phyloP scores from a whole-genome alignment of 176 grass and related monocot species.

The Aegilops tauschii region DNA sequence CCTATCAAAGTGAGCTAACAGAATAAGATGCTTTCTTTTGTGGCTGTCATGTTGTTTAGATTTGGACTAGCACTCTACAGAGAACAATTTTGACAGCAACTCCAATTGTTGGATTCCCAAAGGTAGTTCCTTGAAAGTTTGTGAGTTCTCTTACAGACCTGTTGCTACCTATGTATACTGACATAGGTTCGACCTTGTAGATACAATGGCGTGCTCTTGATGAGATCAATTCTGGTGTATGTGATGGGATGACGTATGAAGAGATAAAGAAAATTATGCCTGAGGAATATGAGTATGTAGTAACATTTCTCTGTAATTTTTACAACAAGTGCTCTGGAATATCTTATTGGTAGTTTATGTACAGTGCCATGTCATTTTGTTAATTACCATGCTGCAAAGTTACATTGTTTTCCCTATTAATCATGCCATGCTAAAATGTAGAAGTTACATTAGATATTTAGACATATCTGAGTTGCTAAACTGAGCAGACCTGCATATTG shows the following conservation, averaged over 20 bases:
- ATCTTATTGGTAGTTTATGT: neutral
- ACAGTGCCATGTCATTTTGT: neutral
- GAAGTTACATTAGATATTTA: neutral
- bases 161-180: slow-evolving; percentile 16
- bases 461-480: neutral
- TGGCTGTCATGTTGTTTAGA: slow-evolving; percentile 45
- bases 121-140: slow-evolving; percentile 48
- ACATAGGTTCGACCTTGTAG: slow-evolving; percentile 40
- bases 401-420: neutral
- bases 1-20: slow-evolving; percentile 29
- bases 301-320: slow-evolving; percentile 25
- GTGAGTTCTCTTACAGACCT: slow-evolving; percentile 11
- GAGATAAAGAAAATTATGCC: slow-evolving; percentile 98
- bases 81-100: slow-evolving; percentile 95
- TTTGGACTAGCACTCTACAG: slow-evolving; percentile 99
- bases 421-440: neutral
- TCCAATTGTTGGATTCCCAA: slow-evolving; percentile 95
- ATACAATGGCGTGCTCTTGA: slow-evolving; percentile 99
- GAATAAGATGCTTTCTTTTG: slow-evolving; percentile 1
- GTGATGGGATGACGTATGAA: slow-evolving; percentile 99
- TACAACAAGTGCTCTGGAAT: neutral
- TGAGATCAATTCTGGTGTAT: slow-evolving; percentile 96
- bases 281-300: slow-evolving; percentile 88
- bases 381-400: neutral
- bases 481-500: neutral